Evolutionary conservation across 208 protist species (phyloP).

Genomic region (Trypanosoma melophagium): DNA sequence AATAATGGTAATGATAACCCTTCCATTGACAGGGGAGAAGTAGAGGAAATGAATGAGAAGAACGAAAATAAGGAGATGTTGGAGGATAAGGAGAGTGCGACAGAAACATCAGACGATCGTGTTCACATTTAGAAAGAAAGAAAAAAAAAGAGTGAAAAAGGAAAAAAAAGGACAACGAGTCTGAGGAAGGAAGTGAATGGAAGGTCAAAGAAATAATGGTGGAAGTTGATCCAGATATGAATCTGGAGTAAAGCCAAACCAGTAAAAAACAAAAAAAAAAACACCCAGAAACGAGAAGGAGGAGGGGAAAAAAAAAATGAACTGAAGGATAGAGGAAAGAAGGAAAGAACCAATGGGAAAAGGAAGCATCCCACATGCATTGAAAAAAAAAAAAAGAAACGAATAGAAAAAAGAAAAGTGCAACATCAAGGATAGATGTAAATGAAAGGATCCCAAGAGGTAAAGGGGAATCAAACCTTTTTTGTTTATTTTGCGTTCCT

Average conservation of each 20-base stretch:
- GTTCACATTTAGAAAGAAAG: conserved; percentile 11
- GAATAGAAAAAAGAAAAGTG: too few relatives aligned
- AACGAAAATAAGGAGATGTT: not conserved
- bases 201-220: not conserved
- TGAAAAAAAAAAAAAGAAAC: too few relatives aligned
- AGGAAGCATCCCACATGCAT: too few relatives aligned
- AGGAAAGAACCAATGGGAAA: too few relatives aligned
- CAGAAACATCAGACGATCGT: conserved; percentile 17
- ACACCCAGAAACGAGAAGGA: not conserved
- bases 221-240: not conserved
- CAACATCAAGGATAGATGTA: too few relatives aligned
- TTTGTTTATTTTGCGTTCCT: too few relatives aligned
- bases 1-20: not conserved
- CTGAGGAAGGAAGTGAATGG: not conserved
- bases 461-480: too few relatives aligned
- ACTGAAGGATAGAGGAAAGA: too few relatives aligned
- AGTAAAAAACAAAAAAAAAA: conserved; percentile 2
- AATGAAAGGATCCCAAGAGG: too few relatives aligned
- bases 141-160: not conserved
- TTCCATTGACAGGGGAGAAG: not conserved
- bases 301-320: not conserved
- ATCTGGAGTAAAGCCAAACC: not conserved
- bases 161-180: not conserved
- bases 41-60: not conserved
- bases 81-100: not conserved